Conservation (phyloP, 2,329 filamentous ascomycete species). For the Cephalotrichum gorgonifer region DNA sequence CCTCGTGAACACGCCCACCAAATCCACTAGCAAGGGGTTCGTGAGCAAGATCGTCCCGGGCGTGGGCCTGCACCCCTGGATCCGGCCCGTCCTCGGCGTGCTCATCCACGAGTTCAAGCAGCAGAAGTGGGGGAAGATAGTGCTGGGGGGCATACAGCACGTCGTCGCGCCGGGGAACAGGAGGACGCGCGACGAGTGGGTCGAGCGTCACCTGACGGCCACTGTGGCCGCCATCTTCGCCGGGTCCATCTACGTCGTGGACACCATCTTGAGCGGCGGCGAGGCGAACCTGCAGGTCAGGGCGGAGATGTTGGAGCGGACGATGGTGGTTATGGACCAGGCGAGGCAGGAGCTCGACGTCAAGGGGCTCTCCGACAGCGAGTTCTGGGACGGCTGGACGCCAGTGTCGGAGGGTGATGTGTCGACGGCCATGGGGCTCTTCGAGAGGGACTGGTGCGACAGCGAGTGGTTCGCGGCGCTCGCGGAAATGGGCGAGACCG, state of each 20-base stretch:
- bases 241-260: conserved; percentile 28
- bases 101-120: conserved; percentile 51
- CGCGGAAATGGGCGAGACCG: conserved; percentile 33
- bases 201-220: conserved; percentile 35
- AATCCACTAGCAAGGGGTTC: conserved; percentile 23
- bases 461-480: conserved; percentile 55
- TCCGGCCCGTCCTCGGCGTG: conserved; percentile 56
- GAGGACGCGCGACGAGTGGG: conserved; percentile 36
- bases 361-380: conserved; percentile 30
- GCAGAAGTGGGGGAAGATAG: conserved; percentile 55
- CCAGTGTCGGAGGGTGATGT: conserved; percentile 42
- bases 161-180: conserved; percentile 33
- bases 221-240: conserved; percentile 51
- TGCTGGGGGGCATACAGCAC: conserved; percentile 62
- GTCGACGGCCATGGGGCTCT: conserved; percentile 46
- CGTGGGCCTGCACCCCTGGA: conserved; percentile 49
- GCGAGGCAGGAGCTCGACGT: conserved; percentile 29
- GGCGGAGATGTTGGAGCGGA: conserved; percentile 21
- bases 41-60: conserved; percentile 11
- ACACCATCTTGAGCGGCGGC: conserved; percentile 25
- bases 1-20: conserved; percentile 26
- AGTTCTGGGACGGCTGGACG: conserved; percentile 43
- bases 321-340: conserved; percentile 28
- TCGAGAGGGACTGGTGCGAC: conserved; percentile 45
- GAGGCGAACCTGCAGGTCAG: conserved; percentile 16